Percentiles rank a stretch among this genome's conserved stretches.
Conservation (phyloP, 2,329 filamentous ascomycete genomes). For the Aspergillus clavatus region DNA sequence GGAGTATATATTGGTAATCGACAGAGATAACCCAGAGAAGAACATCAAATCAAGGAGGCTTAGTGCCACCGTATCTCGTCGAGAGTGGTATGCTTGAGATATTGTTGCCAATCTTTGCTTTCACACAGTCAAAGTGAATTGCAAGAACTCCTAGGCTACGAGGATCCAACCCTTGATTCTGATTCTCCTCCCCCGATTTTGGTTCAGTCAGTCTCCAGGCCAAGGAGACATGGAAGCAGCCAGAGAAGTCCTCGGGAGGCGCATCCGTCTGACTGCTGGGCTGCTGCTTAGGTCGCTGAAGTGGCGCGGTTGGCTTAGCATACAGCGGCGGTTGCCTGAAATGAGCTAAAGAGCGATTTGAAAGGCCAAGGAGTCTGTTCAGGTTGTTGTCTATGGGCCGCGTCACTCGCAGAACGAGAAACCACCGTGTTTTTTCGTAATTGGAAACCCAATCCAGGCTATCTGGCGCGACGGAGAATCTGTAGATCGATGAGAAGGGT, state of each 20-base stretch:
- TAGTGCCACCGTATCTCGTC: conserved; percentile 11
- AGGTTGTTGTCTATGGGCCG: conserved; percentile 51
- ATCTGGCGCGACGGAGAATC: conserved; percentile 45
- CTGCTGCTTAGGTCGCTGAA: not conserved
- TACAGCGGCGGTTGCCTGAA: conserved; percentile 72
- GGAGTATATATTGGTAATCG: too few species aligned
- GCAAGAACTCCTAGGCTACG: conserved; percentile 38
- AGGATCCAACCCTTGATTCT: conserved; percentile 21
- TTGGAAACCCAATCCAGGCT: conserved; percentile 62
- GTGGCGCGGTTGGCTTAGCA: conserved; percentile 10
- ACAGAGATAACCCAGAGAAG: too few species aligned
- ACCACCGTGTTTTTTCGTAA: conserved; percentile 66
- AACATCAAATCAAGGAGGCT: too few species aligned
- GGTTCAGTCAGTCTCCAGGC: conserved; percentile 70
- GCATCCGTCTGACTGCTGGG: not conserved
- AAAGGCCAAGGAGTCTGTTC: conserved; percentile 58
- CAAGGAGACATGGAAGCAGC: conserved; percentile 80
- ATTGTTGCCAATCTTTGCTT: conserved; percentile 70
- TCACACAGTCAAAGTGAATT: conserved; percentile 58
- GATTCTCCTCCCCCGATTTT: conserved; percentile 38
- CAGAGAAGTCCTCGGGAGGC: conserved; percentile 40
- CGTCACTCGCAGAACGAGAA: conserved; percentile 68
- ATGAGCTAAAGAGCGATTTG: conserved; percentile 58
- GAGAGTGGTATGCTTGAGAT: conserved; percentile 43
- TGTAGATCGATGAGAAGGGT: conserved; percentile 30